Conservation (phyloP, 176 grass and related monocot species). For the Sorghum bicolor region DNA sequence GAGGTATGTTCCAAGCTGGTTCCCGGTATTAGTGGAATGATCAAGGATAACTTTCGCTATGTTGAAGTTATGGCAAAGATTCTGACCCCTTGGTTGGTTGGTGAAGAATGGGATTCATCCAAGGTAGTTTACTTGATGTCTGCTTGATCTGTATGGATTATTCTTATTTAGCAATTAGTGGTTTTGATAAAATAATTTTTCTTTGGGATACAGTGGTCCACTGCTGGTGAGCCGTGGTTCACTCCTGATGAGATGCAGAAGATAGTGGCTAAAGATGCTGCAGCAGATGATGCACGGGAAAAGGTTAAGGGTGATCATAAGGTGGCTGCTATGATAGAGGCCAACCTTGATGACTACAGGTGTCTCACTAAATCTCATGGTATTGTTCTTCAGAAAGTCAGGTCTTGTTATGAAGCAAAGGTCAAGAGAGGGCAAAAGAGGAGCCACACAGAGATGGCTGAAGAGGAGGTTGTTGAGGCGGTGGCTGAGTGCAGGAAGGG, state of each 20-base stretch:
- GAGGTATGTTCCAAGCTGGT: neutral
- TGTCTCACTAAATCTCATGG: fast-evolving
- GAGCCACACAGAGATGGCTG: neutral
- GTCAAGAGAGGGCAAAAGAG: neutral
- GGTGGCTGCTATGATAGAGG: neutral
- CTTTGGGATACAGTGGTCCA: neutral
- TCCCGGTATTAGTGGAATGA: neutral
- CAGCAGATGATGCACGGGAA: neutral
- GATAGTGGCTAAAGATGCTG: neutral
- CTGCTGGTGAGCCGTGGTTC: neutral
- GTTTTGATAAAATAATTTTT: neutral
- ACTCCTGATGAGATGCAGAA: neutral
- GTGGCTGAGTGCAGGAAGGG: neutral
- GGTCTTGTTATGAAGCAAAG: neutral
- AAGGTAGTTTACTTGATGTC: neutral
- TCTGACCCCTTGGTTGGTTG: neutral
- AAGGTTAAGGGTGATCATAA: neutral
- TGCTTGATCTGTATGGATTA: no score
- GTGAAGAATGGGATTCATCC: neutral
- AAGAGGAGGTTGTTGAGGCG: neutral
- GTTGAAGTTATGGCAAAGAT: neutral
- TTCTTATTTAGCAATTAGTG: neutral
- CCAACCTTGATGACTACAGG: neutral
- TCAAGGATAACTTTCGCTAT: neutral
- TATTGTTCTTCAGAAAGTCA: neutral